These are phyloP conservation scores for Plenodomus biglobosus DNA, from an alignment of 2,329 filamentous ascomycete genomes.

Conservation along the genomic window DNA sequence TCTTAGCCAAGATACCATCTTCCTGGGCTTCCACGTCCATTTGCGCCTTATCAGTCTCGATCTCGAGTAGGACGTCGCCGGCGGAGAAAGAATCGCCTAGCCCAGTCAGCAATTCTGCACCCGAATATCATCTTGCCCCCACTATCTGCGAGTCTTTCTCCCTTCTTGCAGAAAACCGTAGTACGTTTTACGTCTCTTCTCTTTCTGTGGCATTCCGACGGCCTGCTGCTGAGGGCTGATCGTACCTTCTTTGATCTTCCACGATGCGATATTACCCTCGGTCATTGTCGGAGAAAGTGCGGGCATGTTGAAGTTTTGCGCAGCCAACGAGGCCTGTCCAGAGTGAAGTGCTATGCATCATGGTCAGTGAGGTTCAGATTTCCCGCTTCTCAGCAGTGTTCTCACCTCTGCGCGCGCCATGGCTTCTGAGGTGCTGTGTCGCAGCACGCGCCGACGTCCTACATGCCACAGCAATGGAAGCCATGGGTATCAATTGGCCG, in stretches of 20 bases:
- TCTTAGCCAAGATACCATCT: conserved; percentile 83
- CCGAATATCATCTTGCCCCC: background rate
- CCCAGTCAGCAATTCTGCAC: conserved; percentile 16
- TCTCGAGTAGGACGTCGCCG: conserved; percentile 85
- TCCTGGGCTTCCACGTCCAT: conserved; percentile 96
- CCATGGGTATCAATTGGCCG: conserved; percentile 54
- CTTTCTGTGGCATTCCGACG: background rate
- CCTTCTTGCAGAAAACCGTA: too few species aligned
- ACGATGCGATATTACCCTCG: conserved; percentile 82
- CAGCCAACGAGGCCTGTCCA: conserved; percentile 65
- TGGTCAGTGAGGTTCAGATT: conserved; percentile 22
- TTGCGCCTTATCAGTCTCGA: conserved; percentile 91
- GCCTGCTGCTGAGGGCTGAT: conserved; percentile 1
- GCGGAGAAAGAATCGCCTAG: conserved; percentile 72
- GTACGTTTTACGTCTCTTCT: background rate
- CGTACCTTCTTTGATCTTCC: conserved; percentile 79
- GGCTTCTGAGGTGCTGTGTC: conserved; percentile 54
- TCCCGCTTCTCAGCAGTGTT: conserved; percentile 8
- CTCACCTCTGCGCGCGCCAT: conserved; percentile 62
- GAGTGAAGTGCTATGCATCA: conserved; percentile 62
- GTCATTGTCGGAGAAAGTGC: conserved; percentile 92
- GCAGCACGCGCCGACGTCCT: conserved; percentile 65
- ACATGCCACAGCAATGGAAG: conserved; percentile 65
- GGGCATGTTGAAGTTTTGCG: conserved; percentile 88
- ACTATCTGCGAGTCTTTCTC: background rate